Evolutionary conservation across 2,329 filamentous ascomycete species (phyloP), one percentile per base, ranked within the genome.

Genomic region (Calycina marina): DNA sequence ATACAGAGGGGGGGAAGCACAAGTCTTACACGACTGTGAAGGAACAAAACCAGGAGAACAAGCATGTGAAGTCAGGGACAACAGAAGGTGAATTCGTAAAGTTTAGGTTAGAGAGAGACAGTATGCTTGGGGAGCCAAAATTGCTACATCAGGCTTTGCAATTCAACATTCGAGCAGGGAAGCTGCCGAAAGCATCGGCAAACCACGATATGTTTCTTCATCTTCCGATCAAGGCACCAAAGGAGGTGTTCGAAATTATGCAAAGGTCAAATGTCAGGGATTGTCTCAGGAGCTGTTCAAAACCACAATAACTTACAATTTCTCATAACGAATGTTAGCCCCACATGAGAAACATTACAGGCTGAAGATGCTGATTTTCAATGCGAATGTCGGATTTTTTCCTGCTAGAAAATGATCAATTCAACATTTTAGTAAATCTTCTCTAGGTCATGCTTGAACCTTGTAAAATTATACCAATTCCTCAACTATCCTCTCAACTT

Each of bases 61-160:
- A 59, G 37, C 66, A 70, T 40, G 41, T 70, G 2, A 56, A 53
- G 12, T 55, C 60, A 1, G 56, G 56, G 0, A 51, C 57, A 0
- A 48, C 37, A 0, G 53, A 61, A 39, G 50, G 60, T 0, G 58
- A 65, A n/a, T 70, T 66, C 36, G 55, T 68, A 1, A 34, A 49
- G 3, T 42, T 58, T 48, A 52, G 66, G 2, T 45, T 39, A 6
- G 57, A 59, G 30, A 54, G 67, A 1, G 67, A 71, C 40, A 43
- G 43, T 1, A 43, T 33, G 2, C 42, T 70, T 18, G 52, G 51
- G 1, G 60, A 56, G 18, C 66, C 67, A 1, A 54, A 56, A 18
- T 43, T 70, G 34, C 43, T 70, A 4, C 63, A 69, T 40, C 61
- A 61, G 35, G 59, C 63, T 0, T 40, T 70, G 30, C 67, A 70